Conservation (phyloP, 257 asterid species). For the Nicotiana attenuata region DNA sequence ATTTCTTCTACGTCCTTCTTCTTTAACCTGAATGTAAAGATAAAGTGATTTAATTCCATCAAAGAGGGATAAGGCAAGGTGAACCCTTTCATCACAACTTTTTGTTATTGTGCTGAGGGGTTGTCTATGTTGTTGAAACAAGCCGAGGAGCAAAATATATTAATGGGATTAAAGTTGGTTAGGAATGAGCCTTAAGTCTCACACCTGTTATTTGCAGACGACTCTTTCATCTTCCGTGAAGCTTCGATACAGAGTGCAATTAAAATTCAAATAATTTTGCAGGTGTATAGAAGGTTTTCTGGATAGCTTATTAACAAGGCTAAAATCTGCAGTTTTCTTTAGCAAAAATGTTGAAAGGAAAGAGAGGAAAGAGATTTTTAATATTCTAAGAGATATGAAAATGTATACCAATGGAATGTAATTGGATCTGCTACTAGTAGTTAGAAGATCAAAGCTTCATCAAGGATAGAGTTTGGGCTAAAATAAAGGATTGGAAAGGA, state of each 20-base stretch:
- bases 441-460: neutral
- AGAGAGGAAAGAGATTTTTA: neutral
- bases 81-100: neutral
- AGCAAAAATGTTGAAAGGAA: neutral
- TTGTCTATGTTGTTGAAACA: neutral
- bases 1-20: too few species aligned
- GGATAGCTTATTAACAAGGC: neutral
- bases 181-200: neutral
- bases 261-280: neutral
- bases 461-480: neutral
- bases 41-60: neutral
- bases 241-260: too few species aligned
- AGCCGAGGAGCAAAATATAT: too few species aligned
- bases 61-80: neutral
- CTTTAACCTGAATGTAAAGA: too few species aligned
- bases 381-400: neutral
- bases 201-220: neutral
- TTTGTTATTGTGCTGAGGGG: neutral
- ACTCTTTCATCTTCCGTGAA: neutral
- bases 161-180: neutral
- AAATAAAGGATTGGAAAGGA: neutral
- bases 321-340: neutral
- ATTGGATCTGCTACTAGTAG: neutral
- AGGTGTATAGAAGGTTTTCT: neutral
- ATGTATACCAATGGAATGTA: neutral